Base-by-base conservation (phyloP, 257 asterid species). In the Rubia yunnanensis region DNA sequence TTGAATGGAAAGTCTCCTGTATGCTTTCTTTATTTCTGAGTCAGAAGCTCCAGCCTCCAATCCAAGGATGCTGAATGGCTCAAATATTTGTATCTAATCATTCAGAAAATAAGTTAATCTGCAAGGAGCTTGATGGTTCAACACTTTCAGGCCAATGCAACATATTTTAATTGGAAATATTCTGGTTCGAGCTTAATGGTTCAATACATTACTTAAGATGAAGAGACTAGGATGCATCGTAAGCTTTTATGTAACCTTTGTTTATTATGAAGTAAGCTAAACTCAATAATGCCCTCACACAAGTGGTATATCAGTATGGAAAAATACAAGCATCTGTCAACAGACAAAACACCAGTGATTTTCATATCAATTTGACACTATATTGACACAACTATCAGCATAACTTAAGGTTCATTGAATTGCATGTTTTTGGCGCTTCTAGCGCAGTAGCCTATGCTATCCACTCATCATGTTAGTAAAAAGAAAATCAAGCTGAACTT, bases 51-150 rank as follows among this genome's bases (percentile, higher is more conserved):
- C 99, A 54, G 86, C 71, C 69, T 86, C 96, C 76, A 94, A 81
- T 73, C 95, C 99, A 79, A 94, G 96, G 80, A 94, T 94, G 76
- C 84, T 82, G 81, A 90, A 94, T 35, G 99, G 99, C 80, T 94
- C 98, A 72, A 94, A 94, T 58, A 88, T 74, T 78, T 90, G 80
- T 68, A 81, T 65, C 98, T 94, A 85, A 55, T 77, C 54, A 38
- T 24, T 72, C 28, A 59, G 30, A 23, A 66, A 71, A 6, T 13
- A 71, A 0, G 6, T 31, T 35, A 28, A 30, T 65, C 46, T 22
- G 46, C 9, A 24, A 68, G 69, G 60, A 67, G 38, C 60, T 49
- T 70, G 23, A 23, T 30, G 31, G n/a, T 34, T 34, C 11, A 7
- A 14, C 14, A 5, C 17, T 30, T 10, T 10, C 24, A 10, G 23